Percentiles rank a stretch among this genome's conserved stretches.
phyloP scores from a whole-genome alignment of 1,284 basidiomycete species.

The Apiotrichum domesticum region DNA sequence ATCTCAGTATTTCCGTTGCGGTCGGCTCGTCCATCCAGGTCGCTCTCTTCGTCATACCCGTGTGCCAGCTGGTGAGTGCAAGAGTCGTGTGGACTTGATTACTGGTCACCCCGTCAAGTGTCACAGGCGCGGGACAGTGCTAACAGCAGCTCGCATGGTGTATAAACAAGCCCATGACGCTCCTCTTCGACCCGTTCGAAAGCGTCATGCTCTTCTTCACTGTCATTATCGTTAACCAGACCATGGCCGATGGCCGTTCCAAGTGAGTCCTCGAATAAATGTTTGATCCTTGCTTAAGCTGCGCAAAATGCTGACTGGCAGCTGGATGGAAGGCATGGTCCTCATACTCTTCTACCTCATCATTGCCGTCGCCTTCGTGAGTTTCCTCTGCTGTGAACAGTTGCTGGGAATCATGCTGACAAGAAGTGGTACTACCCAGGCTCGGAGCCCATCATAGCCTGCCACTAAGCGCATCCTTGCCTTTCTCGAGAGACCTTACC shows the following conservation, averaged over 20 bases:
- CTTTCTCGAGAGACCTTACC: no score
- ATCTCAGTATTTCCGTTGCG: slow-evolving; percentile 64
- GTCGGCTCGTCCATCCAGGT: slow-evolving; percentile 90
- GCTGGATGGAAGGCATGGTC: slow-evolving; percentile 52
- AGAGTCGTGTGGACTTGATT: neutral
- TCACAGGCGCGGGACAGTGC: neutral
- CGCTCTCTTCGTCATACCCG: slow-evolving; percentile 72
- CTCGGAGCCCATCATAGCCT: neutral
- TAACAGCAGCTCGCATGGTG: slow-evolving; percentile 45
- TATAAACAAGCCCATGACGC: slow-evolving; percentile 50
- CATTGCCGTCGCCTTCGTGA: slow-evolving; percentile 42
- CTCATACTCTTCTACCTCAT: slow-evolving; percentile 52
- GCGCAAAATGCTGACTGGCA: slow-evolving; percentile 28
- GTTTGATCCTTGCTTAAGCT: slow-evolving; percentile 22
- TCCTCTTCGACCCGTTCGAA: slow-evolving; percentile 49
- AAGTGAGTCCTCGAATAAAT: no score
- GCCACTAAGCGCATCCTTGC: neutral
- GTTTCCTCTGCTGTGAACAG: neutral
- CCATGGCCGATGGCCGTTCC: slow-evolving; percentile 59
- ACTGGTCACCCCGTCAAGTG: neutral
- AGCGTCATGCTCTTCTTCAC: slow-evolving; percentile 52
- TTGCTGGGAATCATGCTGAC: no score
- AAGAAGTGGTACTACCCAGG: slow-evolving; percentile 4
- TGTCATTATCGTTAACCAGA: slow-evolving; percentile 76
- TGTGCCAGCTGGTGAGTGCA: slow-evolving; percentile 24